Percentiles rank a stretch among this genome's conserved stretches.
phyloP scores from a whole-genome alignment of 2,329 filamentous ascomycete genomes.

The Sporothrix globosa region DNA sequence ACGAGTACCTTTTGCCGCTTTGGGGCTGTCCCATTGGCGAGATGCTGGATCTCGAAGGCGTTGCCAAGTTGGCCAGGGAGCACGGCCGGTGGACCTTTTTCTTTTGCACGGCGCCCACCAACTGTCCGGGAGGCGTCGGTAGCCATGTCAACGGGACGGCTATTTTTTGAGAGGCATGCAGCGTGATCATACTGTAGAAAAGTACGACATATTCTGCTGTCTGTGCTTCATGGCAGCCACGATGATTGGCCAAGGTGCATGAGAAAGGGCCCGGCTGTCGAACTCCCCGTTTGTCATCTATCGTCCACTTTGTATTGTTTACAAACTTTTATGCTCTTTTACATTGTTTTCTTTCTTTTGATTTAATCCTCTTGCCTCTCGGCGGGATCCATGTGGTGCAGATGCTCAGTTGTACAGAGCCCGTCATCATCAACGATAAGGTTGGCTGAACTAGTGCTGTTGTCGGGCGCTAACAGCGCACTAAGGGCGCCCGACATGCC shows the following conservation, averaged over 20 bases:
- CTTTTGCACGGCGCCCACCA: constrained; percentile 62
- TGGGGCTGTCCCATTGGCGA: constrained; percentile 61
- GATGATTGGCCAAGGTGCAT: too few relatives aligned
- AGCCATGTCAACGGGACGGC: constrained; percentile 39
- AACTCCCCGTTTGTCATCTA: too few relatives aligned
- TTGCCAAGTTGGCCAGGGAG: constrained; percentile 57
- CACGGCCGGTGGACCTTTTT: constrained; percentile 62
- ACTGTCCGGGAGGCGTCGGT: constrained; percentile 57
- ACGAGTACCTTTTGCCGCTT: constrained; percentile 53
- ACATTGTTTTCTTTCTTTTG: background rate
- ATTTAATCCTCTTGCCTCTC: background rate
- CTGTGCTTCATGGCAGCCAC: too few relatives aligned
- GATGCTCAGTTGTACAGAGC: background rate
- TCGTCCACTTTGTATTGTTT: too few relatives aligned
- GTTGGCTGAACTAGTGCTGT: background rate
- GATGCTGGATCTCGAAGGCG: constrained; percentile 58
- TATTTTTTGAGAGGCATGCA: constrained; percentile 11
- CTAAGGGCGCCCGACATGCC: background rate
- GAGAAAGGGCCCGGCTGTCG: too few relatives aligned
- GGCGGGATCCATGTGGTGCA: background rate
- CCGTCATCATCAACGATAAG: background rate
- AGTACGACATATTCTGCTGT: too few relatives aligned
- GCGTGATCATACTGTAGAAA: too few relatives aligned
- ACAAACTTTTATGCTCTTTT: background rate
- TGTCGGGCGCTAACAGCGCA: background rate